Evolutionary conservation across 2,329 filamentous ascomycete genomes (phyloP).

Genomic region (Colletotrichum chlorophyti): DNA sequence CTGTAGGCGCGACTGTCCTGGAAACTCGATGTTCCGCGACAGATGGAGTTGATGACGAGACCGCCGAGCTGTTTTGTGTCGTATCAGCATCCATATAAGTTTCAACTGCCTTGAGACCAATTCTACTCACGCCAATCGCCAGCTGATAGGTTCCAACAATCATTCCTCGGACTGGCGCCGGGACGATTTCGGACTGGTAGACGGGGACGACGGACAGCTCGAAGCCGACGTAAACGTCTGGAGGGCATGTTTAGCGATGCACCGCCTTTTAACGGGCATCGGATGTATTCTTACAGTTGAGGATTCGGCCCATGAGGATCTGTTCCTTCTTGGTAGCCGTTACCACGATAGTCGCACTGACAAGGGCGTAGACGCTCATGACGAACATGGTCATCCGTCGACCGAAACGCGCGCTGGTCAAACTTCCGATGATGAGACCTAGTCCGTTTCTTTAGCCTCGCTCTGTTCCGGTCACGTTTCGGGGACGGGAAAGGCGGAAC

Average conservation of each 20-base stretch:
- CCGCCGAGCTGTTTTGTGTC: conserved; percentile 27
- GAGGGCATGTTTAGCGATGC: too few species aligned
- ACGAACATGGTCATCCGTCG: conserved; percentile 42
- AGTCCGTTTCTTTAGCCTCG: neutral
- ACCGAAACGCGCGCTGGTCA: conserved; percentile 38
- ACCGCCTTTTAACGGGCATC: too few species aligned
- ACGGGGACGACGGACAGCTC: conserved; percentile 45
- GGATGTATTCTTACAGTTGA: conserved; percentile 36
- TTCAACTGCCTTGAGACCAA: neutral
- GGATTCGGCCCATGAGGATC: conserved; percentile 42
- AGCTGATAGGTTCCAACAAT: conserved; percentile 44
- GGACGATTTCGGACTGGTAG: conserved; percentile 44
- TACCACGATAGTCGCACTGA: conserved; percentile 40
- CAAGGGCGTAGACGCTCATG: conserved; percentile 44
- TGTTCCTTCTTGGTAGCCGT: conserved; percentile 39
- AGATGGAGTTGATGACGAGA: conserved; percentile 36
- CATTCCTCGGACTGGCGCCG: conserved; percentile 38
- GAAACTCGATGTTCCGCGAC: conserved; percentile 38
- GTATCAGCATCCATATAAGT: neutral
- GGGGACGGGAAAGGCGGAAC: neutral
- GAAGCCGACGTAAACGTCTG: conserved; percentile 45
- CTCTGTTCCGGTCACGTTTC: neutral
- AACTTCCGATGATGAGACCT: conserved; percentile 31
- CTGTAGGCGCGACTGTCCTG: conserved; percentile 38
- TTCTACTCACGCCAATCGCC: conserved; percentile 32